A percentile compares a stretch with the other conserved stretches of the same genome.
Conservation (phyloP, 1,139 yeast genomes). For the Sugiyamaella xylanicola region DNA sequence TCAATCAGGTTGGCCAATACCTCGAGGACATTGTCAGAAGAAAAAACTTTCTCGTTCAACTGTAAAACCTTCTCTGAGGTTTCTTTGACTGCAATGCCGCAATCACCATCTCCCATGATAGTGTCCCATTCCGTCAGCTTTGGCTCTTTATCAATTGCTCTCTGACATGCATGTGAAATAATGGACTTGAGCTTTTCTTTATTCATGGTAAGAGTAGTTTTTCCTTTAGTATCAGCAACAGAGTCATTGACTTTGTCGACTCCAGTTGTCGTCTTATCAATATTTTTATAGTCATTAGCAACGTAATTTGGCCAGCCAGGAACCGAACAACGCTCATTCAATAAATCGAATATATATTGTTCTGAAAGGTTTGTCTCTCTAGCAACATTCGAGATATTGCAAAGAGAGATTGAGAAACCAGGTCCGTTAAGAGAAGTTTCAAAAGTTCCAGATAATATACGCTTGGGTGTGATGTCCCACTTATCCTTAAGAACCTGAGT, state of each 20-base stretch:
- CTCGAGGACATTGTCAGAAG: slow-evolving; percentile 11
- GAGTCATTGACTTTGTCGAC: background rate
- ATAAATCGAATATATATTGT: slow-evolving; percentile 16
- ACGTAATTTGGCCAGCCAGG: slow-evolving; percentile 25
- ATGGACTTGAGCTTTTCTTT: slow-evolving; percentile 6
- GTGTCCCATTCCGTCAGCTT: slow-evolving; percentile 54
- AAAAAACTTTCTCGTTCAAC: background rate
- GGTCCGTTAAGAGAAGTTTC: slow-evolving; percentile 56
- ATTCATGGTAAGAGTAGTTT: slow-evolving; percentile 8
- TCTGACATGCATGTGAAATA: slow-evolving; percentile 16
- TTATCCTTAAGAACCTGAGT: slow-evolving; percentile 43
- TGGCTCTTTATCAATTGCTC: slow-evolving; percentile 46
- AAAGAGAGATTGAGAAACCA: slow-evolving; percentile 51
- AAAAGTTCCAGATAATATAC: slow-evolving; percentile 51
- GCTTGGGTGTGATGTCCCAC: slow-evolving; percentile 45
- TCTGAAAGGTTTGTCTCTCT: slow-evolving; percentile 5
- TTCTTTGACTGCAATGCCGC: slow-evolving; percentile 36
- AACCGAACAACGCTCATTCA: slow-evolving; percentile 21
- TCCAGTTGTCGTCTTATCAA: background rate
- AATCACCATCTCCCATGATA: slow-evolving; percentile 55
- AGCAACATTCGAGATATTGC: slow-evolving; percentile 37
- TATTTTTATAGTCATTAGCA: slow-evolving; percentile 4
- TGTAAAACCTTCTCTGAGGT: slow-evolving; percentile 16
- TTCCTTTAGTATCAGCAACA: background rate
- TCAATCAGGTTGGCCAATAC: slow-evolving; percentile 17